Conservation (phyloP, 169 alveolate genomes). For the Babesia ovata region DNA sequence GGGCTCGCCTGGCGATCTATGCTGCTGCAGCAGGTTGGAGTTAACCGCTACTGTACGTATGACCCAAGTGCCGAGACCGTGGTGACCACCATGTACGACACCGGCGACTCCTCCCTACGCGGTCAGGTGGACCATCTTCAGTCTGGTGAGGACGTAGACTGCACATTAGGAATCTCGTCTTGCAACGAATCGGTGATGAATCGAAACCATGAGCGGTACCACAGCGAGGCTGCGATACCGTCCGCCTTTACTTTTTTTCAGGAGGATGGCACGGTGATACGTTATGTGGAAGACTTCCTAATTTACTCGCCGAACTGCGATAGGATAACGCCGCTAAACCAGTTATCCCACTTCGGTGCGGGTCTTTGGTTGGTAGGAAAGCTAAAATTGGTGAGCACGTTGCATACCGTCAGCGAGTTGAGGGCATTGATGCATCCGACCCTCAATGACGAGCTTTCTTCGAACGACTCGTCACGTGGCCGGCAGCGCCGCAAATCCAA, state of each 20-base stretch:
- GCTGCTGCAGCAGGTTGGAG: conserved; percentile 7
- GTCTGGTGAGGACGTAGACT: conserved; percentile 10
- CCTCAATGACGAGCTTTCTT: not conserved
- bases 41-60: conserved; percentile 12
- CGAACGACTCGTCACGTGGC: conserved; percentile 5
- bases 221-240: conserved; percentile 57
- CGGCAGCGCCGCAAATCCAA: conserved; percentile 17
- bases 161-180: conserved; percentile 24
- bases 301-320: conserved; percentile 45
- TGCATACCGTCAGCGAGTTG: conserved; percentile 21
- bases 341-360: conserved; percentile 24
- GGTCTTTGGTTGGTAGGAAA: conserved; percentile 34
- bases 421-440: conserved; percentile 32
- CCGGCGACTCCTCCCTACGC: conserved; percentile 29
- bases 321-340: conserved; percentile 50
- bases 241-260: conserved; percentile 44
- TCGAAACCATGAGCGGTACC: conserved; percentile 33
- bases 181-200: conserved; percentile 32
- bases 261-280: conserved; percentile 53
- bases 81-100: conserved; percentile 32
- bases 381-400: conserved; percentile 27
- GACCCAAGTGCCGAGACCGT: conserved; percentile 11
- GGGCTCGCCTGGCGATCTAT: not conserved
- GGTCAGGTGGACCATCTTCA: not conserved
- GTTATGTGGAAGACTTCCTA: conserved; percentile 54